phyloP scores from a whole-genome alignment of 2,329 filamentous ascomycete genomes.

The Beauveria bassiana region DNA sequence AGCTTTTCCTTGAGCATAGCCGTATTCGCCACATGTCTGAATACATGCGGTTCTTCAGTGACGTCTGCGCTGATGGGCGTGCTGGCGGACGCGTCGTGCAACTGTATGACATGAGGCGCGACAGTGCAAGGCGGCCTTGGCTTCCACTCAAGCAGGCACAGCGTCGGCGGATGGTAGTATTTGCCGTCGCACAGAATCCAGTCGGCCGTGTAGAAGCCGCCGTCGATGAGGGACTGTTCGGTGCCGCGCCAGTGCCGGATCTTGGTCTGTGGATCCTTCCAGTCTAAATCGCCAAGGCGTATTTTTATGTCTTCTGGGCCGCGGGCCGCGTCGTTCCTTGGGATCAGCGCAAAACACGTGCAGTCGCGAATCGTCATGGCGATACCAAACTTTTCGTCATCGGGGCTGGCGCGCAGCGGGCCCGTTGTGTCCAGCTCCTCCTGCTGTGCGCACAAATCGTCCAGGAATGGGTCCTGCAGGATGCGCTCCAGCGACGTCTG shows the following conservation, averaged over 20 bases:
- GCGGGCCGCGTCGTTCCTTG: conserved; percentile 18
- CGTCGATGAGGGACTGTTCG: conserved; percentile 55
- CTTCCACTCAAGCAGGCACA: conserved; percentile 26
- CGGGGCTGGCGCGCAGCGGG: conserved; percentile 33
- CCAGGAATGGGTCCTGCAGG: conserved; percentile 27
- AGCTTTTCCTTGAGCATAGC: neutral
- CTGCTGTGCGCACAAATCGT: conserved; percentile 28
- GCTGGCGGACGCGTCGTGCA: conserved; percentile 12
- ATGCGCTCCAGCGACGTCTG: conserved; percentile 21
- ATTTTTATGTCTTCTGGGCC: conserved; percentile 35
- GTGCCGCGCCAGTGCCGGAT: conserved; percentile 58
- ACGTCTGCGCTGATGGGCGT: neutral
- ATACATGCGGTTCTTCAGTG: neutral
- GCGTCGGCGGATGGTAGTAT: conserved; percentile 29
- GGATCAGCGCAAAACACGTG: conserved; percentile 62
- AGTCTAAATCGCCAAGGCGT: conserved; percentile 68
- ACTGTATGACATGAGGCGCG: conserved; percentile 16
- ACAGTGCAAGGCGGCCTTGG: conserved; percentile 12
- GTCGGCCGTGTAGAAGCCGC: conserved; percentile 58
- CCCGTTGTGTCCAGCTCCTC: conserved; percentile 35
- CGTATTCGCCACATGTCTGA: neutral
- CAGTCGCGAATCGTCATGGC: conserved; percentile 80
- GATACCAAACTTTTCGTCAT: conserved; percentile 46
- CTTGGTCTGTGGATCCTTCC: conserved; percentile 63
- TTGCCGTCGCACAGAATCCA: conserved; percentile 27